Conservation (phyloP, 139 green algal species). For the Chlorella sp. region DNA sequence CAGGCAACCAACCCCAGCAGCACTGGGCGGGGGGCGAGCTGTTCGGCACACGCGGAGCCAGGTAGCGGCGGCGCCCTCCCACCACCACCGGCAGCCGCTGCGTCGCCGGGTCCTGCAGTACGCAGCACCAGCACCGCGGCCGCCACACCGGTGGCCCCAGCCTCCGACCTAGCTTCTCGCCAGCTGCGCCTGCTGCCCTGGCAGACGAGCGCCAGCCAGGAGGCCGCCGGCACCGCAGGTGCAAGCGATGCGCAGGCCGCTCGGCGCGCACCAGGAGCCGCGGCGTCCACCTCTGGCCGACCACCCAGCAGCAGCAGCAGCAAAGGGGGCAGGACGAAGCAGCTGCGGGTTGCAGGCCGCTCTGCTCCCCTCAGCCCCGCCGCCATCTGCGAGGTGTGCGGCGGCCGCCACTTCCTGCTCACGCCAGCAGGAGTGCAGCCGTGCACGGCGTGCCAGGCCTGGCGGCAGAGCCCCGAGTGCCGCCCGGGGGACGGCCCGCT, state of each 20-base stretch:
- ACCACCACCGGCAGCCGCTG: neutral
- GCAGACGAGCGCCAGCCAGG: conserved; percentile 8
- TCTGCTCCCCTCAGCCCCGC: neutral
- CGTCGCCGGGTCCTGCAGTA: no score
- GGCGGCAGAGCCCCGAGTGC: conserved; percentile 34
- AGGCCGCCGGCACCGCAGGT: neutral
- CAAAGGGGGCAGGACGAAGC: neutral
- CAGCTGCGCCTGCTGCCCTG: conserved; percentile 24
- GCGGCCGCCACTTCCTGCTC: neutral
- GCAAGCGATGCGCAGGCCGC: neutral
- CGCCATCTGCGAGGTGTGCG: neutral
- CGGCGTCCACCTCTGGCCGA: neutral
- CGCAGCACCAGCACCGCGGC: neutral
- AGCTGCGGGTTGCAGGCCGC: neutral
- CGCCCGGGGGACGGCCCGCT: conserved; percentile 1
- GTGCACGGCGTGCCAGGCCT: conserved; percentile 26
- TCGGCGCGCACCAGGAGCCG: no score
- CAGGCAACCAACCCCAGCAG: neutral
- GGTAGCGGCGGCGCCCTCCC: neutral
- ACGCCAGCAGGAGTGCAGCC: conserved; percentile 4
- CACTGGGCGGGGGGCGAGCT: neutral
- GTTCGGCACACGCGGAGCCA: neutral
- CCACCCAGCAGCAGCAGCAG: neutral
- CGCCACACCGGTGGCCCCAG: neutral
- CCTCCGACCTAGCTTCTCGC: conserved; percentile 18